A percentile compares a stretch with the other conserved stretches of the same genome.
phyloP scores from a whole-genome alignment of 106 monocot species.

The Dendrobium officinale region DNA sequence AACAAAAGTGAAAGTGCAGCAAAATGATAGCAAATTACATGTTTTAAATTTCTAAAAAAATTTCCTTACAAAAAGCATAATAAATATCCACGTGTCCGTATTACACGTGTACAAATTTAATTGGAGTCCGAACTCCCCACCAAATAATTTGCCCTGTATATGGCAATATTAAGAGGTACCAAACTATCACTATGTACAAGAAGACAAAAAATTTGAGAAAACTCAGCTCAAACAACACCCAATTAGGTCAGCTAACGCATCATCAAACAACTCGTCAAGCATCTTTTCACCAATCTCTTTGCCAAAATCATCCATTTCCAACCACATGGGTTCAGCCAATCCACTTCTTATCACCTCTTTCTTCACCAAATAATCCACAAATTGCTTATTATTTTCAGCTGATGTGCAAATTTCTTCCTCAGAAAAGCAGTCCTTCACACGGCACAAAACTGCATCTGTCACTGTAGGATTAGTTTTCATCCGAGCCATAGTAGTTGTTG shows the following conservation, averaged over 20 bases:
- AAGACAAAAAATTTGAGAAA: no score
- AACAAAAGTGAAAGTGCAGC: no score
- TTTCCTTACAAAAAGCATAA: no score
- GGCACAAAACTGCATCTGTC: conserved; percentile 31
- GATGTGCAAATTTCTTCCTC: background rate
- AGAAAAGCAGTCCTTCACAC: conserved; percentile 39
- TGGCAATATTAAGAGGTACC: no score
- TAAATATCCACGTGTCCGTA: no score
- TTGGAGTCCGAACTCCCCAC: no score
- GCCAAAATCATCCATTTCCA: conserved; percentile 36
- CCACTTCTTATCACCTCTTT: conserved; percentile 33
- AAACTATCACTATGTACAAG: no score
- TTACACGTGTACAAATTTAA: no score
- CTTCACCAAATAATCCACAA: conserved; percentile 30
- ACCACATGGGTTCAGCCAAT: conserved; percentile 24
- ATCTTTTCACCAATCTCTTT: conserved; percentile 31
- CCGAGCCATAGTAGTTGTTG: background rate
- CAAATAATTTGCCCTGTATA: no score
- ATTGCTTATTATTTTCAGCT: conserved; percentile 9
- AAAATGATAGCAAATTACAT: no score
- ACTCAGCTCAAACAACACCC: background rate
- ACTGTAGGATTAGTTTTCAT: conserved; percentile 6
- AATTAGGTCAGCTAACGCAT: conserved; percentile 26
- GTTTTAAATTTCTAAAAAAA: no score
- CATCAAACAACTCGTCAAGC: conserved; percentile 45